Percentiles rank a stretch among this genome's conserved stretches.
phyloP scores from a whole-genome alignment of 345 rosid genomes.

The Jatropha curcas region DNA sequence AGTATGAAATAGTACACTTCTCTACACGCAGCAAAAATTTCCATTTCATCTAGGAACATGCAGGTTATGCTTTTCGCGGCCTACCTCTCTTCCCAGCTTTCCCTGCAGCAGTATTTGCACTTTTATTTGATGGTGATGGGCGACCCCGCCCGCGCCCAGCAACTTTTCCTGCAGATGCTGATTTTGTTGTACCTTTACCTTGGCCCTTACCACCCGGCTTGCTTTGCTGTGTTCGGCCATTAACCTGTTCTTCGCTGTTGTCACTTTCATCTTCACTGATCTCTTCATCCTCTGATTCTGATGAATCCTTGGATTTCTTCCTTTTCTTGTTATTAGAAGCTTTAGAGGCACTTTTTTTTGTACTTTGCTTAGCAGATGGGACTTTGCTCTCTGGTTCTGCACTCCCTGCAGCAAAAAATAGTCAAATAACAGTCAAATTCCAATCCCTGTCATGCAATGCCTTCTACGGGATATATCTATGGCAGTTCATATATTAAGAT shows the following conservation, averaged over 20 bases:
- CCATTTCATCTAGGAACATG: neutral
- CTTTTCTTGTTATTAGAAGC: slow-evolving; percentile 44
- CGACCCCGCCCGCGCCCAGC: slow-evolving; percentile 48
- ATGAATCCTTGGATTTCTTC: slow-evolving; percentile 57
- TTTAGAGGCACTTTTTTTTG: slow-evolving; percentile 47
- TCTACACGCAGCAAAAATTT: slow-evolving; percentile 30
- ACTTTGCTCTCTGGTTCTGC: slow-evolving; percentile 48
- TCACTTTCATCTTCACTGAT: slow-evolving; percentile 39
- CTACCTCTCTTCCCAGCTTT: slow-evolving; percentile 74
- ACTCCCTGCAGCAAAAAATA: slow-evolving; percentile 35
- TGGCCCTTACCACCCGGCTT: slow-evolving; percentile 44
- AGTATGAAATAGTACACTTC: slow-evolving; percentile 20
- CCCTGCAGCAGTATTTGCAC: slow-evolving; percentile 34
- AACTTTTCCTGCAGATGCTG: too few relatives aligned
- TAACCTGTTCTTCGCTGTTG: slow-evolving; percentile 52
- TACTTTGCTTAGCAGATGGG: slow-evolving; percentile 34
- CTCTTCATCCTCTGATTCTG: slow-evolving; percentile 67
- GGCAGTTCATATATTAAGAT: too few relatives aligned
- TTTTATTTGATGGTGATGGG: slow-evolving; percentile 35
- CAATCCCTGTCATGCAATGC: neutral
- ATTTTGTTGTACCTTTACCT: slow-evolving; percentile 42
- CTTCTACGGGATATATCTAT: neutral
- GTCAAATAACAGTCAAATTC: slow-evolving; percentile 3
- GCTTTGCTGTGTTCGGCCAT: slow-evolving; percentile 48
- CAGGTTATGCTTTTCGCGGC: slow-evolving; percentile 56